Percentiles rank a stretch among this genome's conserved stretches.
Conservation (phyloP, 495 filamentous ascomycete genomes). For the Penicillium longicatenatum region DNA sequence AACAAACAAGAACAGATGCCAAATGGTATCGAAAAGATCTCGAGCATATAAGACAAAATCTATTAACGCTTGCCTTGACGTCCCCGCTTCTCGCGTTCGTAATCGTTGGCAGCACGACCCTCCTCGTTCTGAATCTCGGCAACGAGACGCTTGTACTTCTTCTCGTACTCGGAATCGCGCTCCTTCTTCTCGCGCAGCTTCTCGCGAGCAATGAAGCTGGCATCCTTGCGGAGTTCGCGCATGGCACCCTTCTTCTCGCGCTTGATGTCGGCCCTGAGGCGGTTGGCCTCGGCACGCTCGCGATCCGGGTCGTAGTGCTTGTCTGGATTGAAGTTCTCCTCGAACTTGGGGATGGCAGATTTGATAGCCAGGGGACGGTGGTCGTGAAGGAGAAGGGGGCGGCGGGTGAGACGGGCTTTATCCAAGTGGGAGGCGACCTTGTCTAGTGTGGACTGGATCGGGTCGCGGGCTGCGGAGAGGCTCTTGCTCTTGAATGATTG, state of each 20-base stretch:
- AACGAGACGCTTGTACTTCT: slow-evolving; percentile 88
- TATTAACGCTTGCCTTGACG: slow-evolving; percentile 61
- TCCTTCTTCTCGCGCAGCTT: slow-evolving; percentile 89
- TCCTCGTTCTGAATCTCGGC: slow-evolving; percentile 96
- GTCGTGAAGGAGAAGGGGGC: slow-evolving; percentile 84
- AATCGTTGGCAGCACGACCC: slow-evolving; percentile 79
- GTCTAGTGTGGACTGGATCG: slow-evolving; percentile 38
- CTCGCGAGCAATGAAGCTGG: slow-evolving; percentile 87
- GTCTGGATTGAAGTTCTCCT: slow-evolving; percentile 90
- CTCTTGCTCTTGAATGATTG: slow-evolving; percentile 54
- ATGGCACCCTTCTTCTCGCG: slow-evolving; percentile 93
- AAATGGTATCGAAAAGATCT: slow-evolving; percentile 6
- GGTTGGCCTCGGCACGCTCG: slow-evolving; percentile 78
- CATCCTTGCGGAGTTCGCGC: slow-evolving; percentile 92
- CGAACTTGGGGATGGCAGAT: slow-evolving; percentile 89
- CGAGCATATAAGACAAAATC: slow-evolving; percentile 1
- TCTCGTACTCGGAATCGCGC: slow-evolving; percentile 84
- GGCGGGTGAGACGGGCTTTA: slow-evolving; percentile 61
- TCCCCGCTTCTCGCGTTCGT: slow-evolving; percentile 79
- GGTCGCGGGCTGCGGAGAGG: slow-evolving; percentile 37
- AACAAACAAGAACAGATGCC: slow-evolving; percentile 11
- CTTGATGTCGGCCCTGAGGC: slow-evolving; percentile 87
- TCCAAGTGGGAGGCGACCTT: slow-evolving; percentile 51
- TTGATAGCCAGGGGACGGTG: slow-evolving; percentile 89
- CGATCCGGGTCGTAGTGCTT: slow-evolving; percentile 94